A percentile compares a stretch with the other conserved stretches of the same genome.
phyloP scores from a whole-genome alignment of 2,329 filamentous ascomycete genomes.

The Rasamsonia emersonii region DNA sequence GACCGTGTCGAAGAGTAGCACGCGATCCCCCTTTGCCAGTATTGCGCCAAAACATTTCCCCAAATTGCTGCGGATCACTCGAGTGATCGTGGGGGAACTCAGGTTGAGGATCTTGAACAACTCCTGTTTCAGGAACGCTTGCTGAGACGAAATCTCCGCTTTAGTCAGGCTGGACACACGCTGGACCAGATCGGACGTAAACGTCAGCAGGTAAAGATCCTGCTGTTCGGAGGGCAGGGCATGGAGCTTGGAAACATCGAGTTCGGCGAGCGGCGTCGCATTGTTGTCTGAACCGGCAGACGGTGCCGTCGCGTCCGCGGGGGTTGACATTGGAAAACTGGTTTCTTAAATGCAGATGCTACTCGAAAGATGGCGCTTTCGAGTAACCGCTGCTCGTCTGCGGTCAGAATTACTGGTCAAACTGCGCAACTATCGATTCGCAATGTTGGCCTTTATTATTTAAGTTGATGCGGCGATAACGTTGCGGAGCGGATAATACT shows the following conservation, averaged over 20 bases:
- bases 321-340: slow-evolving; percentile 29
- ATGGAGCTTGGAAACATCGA: slow-evolving; percentile 84
- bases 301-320: slow-evolving; percentile 22
- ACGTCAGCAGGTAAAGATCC: slow-evolving; percentile 85
- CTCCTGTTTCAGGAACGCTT: slow-evolving; percentile 88
- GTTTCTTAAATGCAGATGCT: slow-evolving; percentile 3
- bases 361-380: slow-evolving; percentile 5
- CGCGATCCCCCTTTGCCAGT: slow-evolving; percentile 77
- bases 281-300: slow-evolving; percentile 27
- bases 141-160: slow-evolving; percentile 78
- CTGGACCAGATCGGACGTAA: slow-evolving; percentile 70
- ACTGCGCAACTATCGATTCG: neutral
- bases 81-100: slow-evolving; percentile 67
- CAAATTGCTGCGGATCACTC: slow-evolving; percentile 82
- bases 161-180: slow-evolving; percentile 63
- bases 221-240: slow-evolving; percentile 88
- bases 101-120: slow-evolving; percentile 88
- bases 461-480: slow-evolving; percentile 12
- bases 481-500: slow-evolving; percentile 17
- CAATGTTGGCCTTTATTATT: slow-evolving; percentile 1
- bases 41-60: slow-evolving; percentile 77
- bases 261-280: slow-evolving; percentile 46
- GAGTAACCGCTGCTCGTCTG: slow-evolving; percentile 5
- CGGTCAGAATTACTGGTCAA: neutral
- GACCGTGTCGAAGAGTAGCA: slow-evolving; percentile 87